Base-by-base conservation (phyloP, 169 alveolate genomes). In the Pseudocohnilembus persalinus region DNA sequence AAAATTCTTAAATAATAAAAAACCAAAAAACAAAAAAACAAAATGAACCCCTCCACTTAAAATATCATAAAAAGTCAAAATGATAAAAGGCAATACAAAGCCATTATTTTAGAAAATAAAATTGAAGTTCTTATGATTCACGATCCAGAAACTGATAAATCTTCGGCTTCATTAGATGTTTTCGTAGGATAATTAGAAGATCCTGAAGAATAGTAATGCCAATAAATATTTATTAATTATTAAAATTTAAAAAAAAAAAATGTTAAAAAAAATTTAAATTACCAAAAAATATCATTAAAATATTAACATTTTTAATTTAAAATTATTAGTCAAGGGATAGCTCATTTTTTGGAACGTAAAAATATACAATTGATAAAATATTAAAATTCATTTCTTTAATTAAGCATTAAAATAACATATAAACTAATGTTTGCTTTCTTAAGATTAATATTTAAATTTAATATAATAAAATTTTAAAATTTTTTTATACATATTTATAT, bases 331-430 rank as follows among this genome's bases (percentile, higher is more conserved):
- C 68, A 81, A 63, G 99, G 99, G 0, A 88, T 97, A 82, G 98
- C 98, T 26, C 99, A 97, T 92, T 97, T 97, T 93, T 91, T 95
- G 31, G 99, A 97, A 74, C 99, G 68, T 49, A 49, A 49, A 49
- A 49, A 11, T 49, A 49, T n/a, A n/a, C n/a, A n/a, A n/a, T n/a
- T n/a, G n/a, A n/a, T n/a, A n/a, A n/a, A n/a, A n/a, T n/a, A n/a
- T n/a, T n/a, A n/a, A n/a, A n/a, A n/a, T n/a, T n/a, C n/a, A n/a
- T n/a, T n/a, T n/a, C n/a, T n/a, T n/a, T n/a, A n/a, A n/a, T n/a
- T n/a, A n/a, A n/a, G n/a, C n/a, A n/a, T n/a, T n/a, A n/a, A n/a
- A n/a, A n/a, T n/a, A n/a, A n/a, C n/a, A n/a, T n/a, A n/a, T n/a
- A n/a, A n/a, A n/a, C n/a, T n/a, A n/a, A n/a, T n/a, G n/a, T n/a